phyloP scores from a whole-genome alignment of 768 basidiomycete genomes.

The Termitomyces eurrhizus region DNA sequence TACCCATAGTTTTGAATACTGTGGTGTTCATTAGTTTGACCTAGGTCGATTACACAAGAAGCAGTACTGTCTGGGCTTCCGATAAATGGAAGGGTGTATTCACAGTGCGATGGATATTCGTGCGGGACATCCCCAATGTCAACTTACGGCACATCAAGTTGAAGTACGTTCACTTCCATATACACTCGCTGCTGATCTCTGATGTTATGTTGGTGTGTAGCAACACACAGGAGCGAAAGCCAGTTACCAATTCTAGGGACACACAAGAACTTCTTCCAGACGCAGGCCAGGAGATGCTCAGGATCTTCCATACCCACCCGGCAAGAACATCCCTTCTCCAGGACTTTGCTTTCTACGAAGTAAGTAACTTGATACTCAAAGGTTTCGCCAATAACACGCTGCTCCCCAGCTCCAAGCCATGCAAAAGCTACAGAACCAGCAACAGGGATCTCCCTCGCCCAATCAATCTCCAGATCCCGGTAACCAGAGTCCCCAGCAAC shows the following conservation, averaged over 20 bases:
- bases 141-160: slow-evolving; percentile 86
- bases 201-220: slow-evolving; percentile 32
- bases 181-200: slow-evolving; percentile 14
- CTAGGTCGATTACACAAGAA: slow-evolving; percentile 87
- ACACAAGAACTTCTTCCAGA: slow-evolving; percentile 96
- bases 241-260: slow-evolving; percentile 96
- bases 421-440: slow-evolving; percentile 60
- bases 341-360: slow-evolving; percentile 92
- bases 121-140: slow-evolving; percentile 91
- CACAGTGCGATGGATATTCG: slow-evolving; percentile 97
- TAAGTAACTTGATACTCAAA: slow-evolving; percentile 26
- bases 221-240: slow-evolving; percentile 97
- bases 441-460: slow-evolving; percentile 31
- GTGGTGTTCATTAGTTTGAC: background rate
- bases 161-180: slow-evolving; percentile 45
- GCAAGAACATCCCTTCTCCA: slow-evolving; percentile 91
- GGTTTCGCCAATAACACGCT: background rate
- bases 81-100: slow-evolving; percentile 99
- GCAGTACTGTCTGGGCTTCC: slow-evolving; percentile 97
- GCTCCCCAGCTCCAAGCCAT: slow-evolving; percentile 69
- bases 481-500: slow-evolving; percentile 39
- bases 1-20: background rate
- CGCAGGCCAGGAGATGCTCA: slow-evolving; percentile 94
- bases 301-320: slow-evolving; percentile 92
- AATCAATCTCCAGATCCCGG: slow-evolving; percentile 30